Evolutionary conservation across 2,329 filamentous ascomycete species (phyloP), one percentile per base, ranked within the genome.

Genomic region (Aaosphaeria arxii): DNA sequence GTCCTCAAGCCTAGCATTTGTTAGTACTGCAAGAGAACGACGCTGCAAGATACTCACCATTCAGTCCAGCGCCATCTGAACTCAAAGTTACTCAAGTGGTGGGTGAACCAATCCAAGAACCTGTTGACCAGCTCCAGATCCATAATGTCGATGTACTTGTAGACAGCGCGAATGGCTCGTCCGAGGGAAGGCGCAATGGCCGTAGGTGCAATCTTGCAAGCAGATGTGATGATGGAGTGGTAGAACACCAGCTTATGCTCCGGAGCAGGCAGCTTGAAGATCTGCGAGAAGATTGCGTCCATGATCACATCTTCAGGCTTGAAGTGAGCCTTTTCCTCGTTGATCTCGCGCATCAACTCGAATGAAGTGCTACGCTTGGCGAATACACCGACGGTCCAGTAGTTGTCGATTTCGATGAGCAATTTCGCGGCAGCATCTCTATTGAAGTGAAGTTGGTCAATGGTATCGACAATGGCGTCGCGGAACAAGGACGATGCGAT

Each of bases 21-120:
- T 42, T 30, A 31, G 36, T 43, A 30, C 29, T 41, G 24, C 3
- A 42, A 30, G 6, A 24, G 3, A 29, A 9, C 13, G n/a, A 13
- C 11, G 17, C 7, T 4, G 4, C 30, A 11, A 32, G 31, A 29
- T 17, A 72, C 77, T 60, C 70, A 83, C 94, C 94, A 99, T 74
- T 99, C 94, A 11, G 88, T 86, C 94, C 94, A 99, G 73, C 97
- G 97, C 94, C 94, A 99, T 7, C 94, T 94, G 69, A 97, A 99
- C 45, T 95, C 94, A 67, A 99, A 99, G 74, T 99, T 99, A 74
- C 91, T 96, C 57, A 99, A 75, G 74, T 99, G 94, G 69, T 99
- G 94, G 13, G 92, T 83, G 66, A 99, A 99, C 94, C 94, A 99
- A 69, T 97, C 92, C 66, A 96, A 78, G 73, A 97, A 97, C 29